Conservation (phyloP, 2,329 filamentous ascomycete species). For the Endocalyx cinctus region DNA sequence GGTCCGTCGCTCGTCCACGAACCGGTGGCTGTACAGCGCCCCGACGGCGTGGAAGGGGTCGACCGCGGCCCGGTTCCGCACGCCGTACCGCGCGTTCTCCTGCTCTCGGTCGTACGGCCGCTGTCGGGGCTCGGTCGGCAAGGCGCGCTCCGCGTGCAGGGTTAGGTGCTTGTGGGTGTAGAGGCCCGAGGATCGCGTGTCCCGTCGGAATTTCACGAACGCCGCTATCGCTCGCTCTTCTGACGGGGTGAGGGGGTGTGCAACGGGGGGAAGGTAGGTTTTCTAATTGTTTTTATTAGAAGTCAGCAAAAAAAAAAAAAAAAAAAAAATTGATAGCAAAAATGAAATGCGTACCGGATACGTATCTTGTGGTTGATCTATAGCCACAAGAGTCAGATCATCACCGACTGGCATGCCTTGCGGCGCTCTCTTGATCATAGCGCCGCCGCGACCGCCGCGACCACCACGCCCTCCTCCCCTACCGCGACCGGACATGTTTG, state of each 20-base stretch:
- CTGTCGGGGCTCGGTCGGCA: constrained; percentile 33
- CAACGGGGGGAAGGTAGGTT: constrained; percentile 41
- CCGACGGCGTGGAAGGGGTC: constrained; percentile 56
- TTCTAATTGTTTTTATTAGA: no score
- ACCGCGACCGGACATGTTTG: constrained; percentile 54
- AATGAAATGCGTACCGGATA: constrained; percentile 47
- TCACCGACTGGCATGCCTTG: constrained; percentile 48
- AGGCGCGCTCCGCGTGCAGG: constrained; percentile 16
- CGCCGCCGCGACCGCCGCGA: constrained; percentile 43
- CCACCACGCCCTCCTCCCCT: constrained; percentile 45
- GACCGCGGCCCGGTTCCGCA: constrained; percentile 50
- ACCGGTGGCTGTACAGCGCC: constrained; percentile 55
- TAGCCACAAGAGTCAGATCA: constrained; percentile 38
- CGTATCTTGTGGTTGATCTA: constrained; percentile 53
- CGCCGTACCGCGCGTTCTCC: constrained; percentile 51
- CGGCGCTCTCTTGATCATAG: constrained; percentile 35
- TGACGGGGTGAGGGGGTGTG: constrained; percentile 36
- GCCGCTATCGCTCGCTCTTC: constrained; percentile 46
- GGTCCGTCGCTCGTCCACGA: constrained; percentile 45
- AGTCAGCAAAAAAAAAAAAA: no score
- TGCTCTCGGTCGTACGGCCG: constrained; percentile 53
- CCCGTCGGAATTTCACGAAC: constrained; percentile 52
- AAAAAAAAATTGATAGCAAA: no score
- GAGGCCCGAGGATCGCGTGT: constrained; percentile 49
- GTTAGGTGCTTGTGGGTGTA: constrained; percentile 55